Conservation (phyloP, 2,329 filamentous ascomycete genomes). For the Arthrobotrys musiformis region DNA sequence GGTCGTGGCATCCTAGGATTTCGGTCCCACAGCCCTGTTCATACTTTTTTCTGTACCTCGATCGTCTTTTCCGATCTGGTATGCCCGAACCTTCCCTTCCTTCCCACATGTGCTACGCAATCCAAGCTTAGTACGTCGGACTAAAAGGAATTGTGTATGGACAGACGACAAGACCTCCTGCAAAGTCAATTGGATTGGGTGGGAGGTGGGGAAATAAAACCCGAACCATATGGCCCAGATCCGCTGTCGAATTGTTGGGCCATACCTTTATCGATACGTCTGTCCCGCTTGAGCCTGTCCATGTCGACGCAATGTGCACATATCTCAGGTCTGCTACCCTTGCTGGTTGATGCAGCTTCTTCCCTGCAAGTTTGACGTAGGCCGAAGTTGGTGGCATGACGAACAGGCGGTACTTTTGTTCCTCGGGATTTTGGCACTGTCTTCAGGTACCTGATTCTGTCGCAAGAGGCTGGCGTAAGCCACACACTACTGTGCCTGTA, state of each 20-base stretch:
- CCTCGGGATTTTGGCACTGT: background rate
- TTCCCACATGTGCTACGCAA: constrained; percentile 52
- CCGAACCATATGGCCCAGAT: constrained; percentile 41
- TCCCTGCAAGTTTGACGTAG: constrained; percentile 50
- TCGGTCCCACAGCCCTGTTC: constrained; percentile 38
- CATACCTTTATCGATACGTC: constrained; percentile 34
- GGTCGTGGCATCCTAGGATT: constrained; percentile 43
- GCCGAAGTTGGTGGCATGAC: constrained; percentile 36
- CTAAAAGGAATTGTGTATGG: constrained; percentile 36
- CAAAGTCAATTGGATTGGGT: background rate
- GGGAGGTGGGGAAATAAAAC: constrained; percentile 50
- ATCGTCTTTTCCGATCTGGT: constrained; percentile 48
- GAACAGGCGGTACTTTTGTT: constrained; percentile 8
- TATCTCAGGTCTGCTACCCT: constrained; percentile 41
- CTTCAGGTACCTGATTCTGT: background rate
- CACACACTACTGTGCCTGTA: constrained; percentile 36
- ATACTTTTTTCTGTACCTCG: constrained; percentile 51
- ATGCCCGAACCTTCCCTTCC: constrained; percentile 19
- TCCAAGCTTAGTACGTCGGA: constrained; percentile 49
- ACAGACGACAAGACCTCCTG: constrained; percentile 26
- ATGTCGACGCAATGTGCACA: constrained; percentile 27
- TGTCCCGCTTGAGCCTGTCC: constrained; percentile 33
- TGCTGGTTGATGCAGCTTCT: constrained; percentile 47
- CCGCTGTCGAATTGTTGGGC: constrained; percentile 41
- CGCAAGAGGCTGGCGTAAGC: constrained; percentile 14